phyloP scores from a whole-genome alignment of 148 eudicot species.

The Camellia japonica region DNA sequence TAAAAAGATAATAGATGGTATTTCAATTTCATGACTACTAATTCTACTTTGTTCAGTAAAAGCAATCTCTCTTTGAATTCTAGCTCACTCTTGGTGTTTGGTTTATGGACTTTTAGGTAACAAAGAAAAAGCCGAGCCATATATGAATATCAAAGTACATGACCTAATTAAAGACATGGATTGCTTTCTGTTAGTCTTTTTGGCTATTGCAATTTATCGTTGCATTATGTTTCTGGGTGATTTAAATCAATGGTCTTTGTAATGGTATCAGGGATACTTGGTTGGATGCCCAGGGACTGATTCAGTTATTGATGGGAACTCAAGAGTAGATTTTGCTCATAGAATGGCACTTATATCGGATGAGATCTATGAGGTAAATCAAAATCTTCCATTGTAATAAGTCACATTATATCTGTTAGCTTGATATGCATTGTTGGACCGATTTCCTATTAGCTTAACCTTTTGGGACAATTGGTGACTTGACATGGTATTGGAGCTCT shows the following conservation, averaged over 20 bases:
- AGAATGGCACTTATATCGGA: constrained; percentile 64
- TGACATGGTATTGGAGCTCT: too few relatives aligned
- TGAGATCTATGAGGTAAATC: constrained; percentile 41
- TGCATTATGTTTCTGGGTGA: not conserved
- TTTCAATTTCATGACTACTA: not conserved
- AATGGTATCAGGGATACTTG: constrained; percentile 42
- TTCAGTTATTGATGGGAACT: constrained; percentile 33
- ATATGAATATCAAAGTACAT: constrained; percentile 21
- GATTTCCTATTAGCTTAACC: too few relatives aligned
- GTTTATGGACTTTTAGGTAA: constrained; percentile 17
- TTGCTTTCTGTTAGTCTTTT: not conserved
- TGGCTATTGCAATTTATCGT: not conserved
- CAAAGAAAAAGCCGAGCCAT: constrained; percentile 7
- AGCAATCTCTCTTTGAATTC: not conserved
- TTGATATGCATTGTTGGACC: too few relatives aligned
- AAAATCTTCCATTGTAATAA: not conserved
- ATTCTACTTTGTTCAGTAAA: not conserved
- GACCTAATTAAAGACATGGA: not conserved
- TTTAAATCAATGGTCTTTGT: not conserved
- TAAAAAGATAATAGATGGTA: constrained; percentile 22
- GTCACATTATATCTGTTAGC: not conserved
- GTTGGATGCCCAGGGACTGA: constrained; percentile 56
- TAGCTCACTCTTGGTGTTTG: not conserved
- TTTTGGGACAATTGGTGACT: too few relatives aligned
- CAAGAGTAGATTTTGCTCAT: constrained; percentile 46